Evolutionary conservation across 2,329 filamentous ascomycete genomes (phyloP).

Genomic region (Diaporthe citriasiana): DNA sequence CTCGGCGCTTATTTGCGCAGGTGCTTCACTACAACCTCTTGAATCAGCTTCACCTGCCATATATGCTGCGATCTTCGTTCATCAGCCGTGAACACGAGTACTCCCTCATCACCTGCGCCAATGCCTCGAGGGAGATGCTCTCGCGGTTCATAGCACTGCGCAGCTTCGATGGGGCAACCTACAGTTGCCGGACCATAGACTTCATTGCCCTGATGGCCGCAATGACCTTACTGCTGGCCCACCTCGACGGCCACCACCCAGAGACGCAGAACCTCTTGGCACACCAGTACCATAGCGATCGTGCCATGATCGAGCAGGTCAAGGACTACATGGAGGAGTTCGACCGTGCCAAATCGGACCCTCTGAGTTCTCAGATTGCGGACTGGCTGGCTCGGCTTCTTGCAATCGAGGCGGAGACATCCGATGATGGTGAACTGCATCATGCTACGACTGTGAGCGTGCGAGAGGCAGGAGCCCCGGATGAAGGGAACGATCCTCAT

Average conservation of each 20-base stretch:
- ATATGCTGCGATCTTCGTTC: constrained; percentile 46
- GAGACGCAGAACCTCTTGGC: constrained; percentile 50
- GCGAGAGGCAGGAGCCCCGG: not conserved
- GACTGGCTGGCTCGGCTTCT: constrained; percentile 47
- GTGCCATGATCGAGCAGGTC: constrained; percentile 54
- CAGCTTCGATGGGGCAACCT: constrained; percentile 48
- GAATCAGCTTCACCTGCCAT: constrained; percentile 53
- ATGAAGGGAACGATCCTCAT: not conserved
- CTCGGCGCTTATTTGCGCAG: constrained; percentile 47
- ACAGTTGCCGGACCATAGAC: constrained; percentile 51
- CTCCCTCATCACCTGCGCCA: constrained; percentile 52
- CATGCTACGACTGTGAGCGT: not conserved
- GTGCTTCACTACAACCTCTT: constrained; percentile 52
- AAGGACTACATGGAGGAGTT: constrained; percentile 52
- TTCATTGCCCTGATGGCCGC: constrained; percentile 55
- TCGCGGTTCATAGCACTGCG: constrained; percentile 52
- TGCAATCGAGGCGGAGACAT: not conserved
- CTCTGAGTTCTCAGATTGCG: constrained; percentile 48
- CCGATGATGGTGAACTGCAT: not conserved
- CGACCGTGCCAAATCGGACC: constrained; percentile 48
- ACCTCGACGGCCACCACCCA: constrained; percentile 50
- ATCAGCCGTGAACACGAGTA: constrained; percentile 47
- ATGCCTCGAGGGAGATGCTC: constrained; percentile 54
- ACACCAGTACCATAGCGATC: constrained; percentile 56
- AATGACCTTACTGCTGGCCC: constrained; percentile 54